Evolutionary conservation across 148 eudicot species (phyloP), one percentile per base, ranked within the genome.

Genomic region (Cornus controversa): DNA sequence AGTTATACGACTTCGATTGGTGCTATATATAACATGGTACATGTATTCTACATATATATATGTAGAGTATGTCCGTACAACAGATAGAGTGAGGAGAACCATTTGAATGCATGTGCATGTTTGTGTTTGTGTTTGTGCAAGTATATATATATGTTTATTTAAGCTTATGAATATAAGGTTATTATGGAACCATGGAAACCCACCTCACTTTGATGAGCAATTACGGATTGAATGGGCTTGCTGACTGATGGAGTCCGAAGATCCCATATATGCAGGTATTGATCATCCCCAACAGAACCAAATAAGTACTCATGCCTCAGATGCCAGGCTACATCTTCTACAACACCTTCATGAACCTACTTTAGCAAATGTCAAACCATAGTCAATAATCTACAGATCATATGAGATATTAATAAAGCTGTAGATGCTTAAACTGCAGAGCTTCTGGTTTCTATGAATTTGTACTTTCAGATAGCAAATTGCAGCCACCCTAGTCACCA

Each of bases 161-260:
- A 5, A 31, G 34, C 4, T 31, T 31, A 31, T 31, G 34, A 66
- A 67, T 29, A 8, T 22, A 31, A 60, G 60, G 26, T 42, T 42
- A 14, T 45, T 45, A 3, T 65, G 64, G 36, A 72, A 74, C 24
- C 63, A 26, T 66, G 31, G 22, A 71, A 26, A 60, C 83, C 70
- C 36, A 92, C 98, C 92, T 90, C 98, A 82, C 95, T 90, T 73
- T 89, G 87, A 90, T 94, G 98, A 80, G 96, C 98, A 84, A 90
- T 65, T 26, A 92, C 96, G 73, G 92, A 88, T 84, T 92, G 97
- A 40, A 80, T 83, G 77, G 98, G 98, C 85, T 94, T 92, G 86
- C 74, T 84, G 53, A 69, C 91, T 60, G 89, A 80, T 68, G 94
- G 91, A 84, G 81, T 75, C 57, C 98, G 89, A 31, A 89, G 92